Evolutionary conservation across 2,329 filamentous ascomycete genomes (phyloP), one percentile per base, ranked within the genome.

Genomic region (Dothistroma pini): DNA sequence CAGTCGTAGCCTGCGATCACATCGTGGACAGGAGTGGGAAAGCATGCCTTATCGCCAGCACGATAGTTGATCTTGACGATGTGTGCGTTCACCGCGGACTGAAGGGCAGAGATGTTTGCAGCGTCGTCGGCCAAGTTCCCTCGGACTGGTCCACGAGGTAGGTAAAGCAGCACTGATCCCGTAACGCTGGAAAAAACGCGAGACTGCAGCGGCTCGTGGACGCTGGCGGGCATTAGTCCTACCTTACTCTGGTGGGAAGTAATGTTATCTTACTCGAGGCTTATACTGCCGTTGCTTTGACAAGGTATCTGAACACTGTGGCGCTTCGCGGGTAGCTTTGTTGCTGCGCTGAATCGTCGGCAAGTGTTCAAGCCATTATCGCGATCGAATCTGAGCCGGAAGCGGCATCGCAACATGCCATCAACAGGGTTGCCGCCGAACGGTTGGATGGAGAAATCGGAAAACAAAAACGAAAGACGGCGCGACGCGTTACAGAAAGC

Each of bases 1-100:
- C 79, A 82, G 69, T 82, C 80, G 63, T 77, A 81, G 25, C 74
- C 79, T 14, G 74, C 69, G 9, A 80, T 66, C 4, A 80, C 77
- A 69, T 81, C 78, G 64, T 82, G 79, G 31, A 81, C 69, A 0
- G 80, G 79, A 0, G 72, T 75, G 35, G 80, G 80, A 61, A 76
- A 81, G 9, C 66, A 72, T 56, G 77, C 63, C 16, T 65, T 60
- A 3, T 68, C 61, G 16, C 73, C 74, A 16, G 75, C 70, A 38
- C 79, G 76, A 66, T 82, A 81, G 63, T 81, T 77, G 66, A 82
- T 71, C 38, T 75, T 72, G 9, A 80, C 77, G 14, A 81, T 65
- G 4, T 77, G 78, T 6, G 75, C 75, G 32, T 73, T 71, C 35
- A 77, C 72, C 11, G 71, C 70, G 16, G 70, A 66, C 31, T 70